phyloP scores from a whole-genome alignment of 768 basidiomycete species.

The Candolleomyces eurysporus region DNA sequence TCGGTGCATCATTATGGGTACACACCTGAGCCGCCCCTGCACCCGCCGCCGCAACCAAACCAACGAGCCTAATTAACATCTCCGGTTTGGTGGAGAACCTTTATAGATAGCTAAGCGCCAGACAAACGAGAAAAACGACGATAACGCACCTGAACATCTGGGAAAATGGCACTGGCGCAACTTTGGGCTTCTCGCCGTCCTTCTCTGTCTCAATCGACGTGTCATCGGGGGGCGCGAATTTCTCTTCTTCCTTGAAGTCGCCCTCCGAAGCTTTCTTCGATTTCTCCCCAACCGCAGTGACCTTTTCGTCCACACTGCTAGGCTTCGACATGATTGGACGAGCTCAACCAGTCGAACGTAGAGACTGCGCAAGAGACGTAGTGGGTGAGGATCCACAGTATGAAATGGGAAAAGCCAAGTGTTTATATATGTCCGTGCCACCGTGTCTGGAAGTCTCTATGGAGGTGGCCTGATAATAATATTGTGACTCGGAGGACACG shows the following conservation, averaged over 20 bases:
- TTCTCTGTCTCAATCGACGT: too few species aligned
- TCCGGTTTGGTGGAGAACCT: slow-evolving; percentile 71
- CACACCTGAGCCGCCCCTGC: slow-evolving; percentile 72
- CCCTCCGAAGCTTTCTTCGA: not conserved
- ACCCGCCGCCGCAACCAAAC: slow-evolving; percentile 58
- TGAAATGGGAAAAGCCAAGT: not conserved
- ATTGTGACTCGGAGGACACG: too few species aligned
- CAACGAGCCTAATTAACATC: slow-evolving; percentile 56
- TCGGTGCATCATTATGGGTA: not conserved
- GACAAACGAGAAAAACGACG: not conserved
- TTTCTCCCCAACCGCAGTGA: not conserved
- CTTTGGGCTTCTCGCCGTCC: slow-evolving; percentile 2
- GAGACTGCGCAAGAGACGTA: not conserved
- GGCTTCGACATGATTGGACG: not conserved
- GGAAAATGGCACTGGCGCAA: slow-evolving; percentile 9
- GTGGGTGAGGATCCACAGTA: not conserved
- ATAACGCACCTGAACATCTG: slow-evolving; percentile 8
- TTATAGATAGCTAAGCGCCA: not conserved
- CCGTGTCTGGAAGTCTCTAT: too few species aligned
- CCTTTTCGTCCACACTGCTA: slow-evolving; percentile 1
- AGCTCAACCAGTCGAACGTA: not conserved
- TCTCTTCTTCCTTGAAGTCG: not conserved
- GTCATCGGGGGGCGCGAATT: not conserved
- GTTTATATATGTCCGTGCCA: not conserved
- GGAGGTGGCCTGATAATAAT: too few species aligned